A percentile compares a stretch with the other conserved stretches of the same genome.
Conservation (phyloP, 352 stramenopile genomes). For the Thalassiosira hispida region DNA sequence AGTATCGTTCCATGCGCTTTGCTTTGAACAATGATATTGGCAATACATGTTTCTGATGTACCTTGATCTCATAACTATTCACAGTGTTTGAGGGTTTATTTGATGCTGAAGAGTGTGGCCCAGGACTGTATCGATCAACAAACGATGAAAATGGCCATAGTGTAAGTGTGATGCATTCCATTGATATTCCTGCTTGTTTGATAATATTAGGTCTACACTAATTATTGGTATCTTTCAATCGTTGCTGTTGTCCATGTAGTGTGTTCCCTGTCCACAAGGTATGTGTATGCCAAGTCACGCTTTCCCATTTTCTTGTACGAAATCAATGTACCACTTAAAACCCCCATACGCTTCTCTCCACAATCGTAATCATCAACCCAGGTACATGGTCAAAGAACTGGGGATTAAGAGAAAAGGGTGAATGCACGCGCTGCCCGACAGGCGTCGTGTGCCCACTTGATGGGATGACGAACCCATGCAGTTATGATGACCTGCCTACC, state of each 20-base stretch:
- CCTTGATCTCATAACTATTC: neutral
- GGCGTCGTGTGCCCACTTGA: slow-evolving; percentile 93
- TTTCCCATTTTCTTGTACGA: neutral
- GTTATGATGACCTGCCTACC: slow-evolving; percentile 90
- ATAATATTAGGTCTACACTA: neutral
- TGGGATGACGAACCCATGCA: slow-evolving; percentile 94
- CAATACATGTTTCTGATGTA: neutral
- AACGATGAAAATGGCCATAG: slow-evolving; percentile 86
- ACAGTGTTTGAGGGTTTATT: slow-evolving; percentile 57
- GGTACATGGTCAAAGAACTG: slow-evolving; percentile 99
- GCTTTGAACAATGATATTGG: neutral
- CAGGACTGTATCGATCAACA: slow-evolving; percentile 91
- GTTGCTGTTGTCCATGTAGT: slow-evolving; percentile 11
- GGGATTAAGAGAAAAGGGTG: slow-evolving; percentile 92
- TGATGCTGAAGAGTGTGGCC: slow-evolving; percentile 89
- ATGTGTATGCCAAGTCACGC: neutral
- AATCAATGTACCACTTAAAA: neutral
- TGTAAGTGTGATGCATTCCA: slow-evolving; percentile 89
- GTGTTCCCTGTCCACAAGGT: slow-evolving; percentile 59
- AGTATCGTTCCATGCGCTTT: slow-evolving; percentile 77
- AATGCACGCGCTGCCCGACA: slow-evolving; percentile 92
- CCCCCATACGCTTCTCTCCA: neutral
- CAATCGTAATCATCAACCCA: slow-evolving; percentile 61
- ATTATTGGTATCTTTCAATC: slow-evolving; percentile 8
- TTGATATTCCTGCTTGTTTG: neutral